These are phyloP conservation scores for Aspergillus fumigatus DNA, from an alignment of 2,329 filamentous ascomycete species.

Conservation along the genomic window DNA sequence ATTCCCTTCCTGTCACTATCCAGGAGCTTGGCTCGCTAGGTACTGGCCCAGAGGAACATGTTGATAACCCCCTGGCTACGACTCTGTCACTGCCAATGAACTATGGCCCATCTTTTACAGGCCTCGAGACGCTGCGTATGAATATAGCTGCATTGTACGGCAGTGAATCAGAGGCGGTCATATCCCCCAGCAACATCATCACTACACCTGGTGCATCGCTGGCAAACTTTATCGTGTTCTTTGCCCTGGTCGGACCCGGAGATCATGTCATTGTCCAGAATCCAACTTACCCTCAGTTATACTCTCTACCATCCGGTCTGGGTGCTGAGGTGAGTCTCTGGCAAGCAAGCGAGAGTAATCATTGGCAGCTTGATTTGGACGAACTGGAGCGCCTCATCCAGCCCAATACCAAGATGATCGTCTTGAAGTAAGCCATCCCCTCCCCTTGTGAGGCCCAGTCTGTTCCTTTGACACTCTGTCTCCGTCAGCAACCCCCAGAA, in stretches of 20 bases:
- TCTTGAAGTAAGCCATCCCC: not conserved
- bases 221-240: not conserved
- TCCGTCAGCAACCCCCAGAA: not conserved
- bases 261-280: not conserved
- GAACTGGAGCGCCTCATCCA: not conserved
- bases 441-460: not conserved
- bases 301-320: not conserved
- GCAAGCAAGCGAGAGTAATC: not conserved
- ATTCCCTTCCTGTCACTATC: not conserved
- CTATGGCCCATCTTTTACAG: not conserved
- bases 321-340: not conserved
- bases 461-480: not conserved
- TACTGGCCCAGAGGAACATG: not conserved
- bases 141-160: not conserved
- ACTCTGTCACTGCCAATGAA: not conserved
- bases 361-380: not conserved
- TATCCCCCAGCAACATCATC: not conserved
- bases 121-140: not conserved
- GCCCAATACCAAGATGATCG: not conserved
- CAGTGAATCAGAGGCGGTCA: not conserved
- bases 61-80: not conserved
- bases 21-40: not conserved
- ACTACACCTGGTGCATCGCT: not conserved
- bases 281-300: not conserved
- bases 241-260: not conserved